Conservation (phyloP, 2,329 filamentous ascomycete genomes). For the Pyricularia sp. region DNA sequence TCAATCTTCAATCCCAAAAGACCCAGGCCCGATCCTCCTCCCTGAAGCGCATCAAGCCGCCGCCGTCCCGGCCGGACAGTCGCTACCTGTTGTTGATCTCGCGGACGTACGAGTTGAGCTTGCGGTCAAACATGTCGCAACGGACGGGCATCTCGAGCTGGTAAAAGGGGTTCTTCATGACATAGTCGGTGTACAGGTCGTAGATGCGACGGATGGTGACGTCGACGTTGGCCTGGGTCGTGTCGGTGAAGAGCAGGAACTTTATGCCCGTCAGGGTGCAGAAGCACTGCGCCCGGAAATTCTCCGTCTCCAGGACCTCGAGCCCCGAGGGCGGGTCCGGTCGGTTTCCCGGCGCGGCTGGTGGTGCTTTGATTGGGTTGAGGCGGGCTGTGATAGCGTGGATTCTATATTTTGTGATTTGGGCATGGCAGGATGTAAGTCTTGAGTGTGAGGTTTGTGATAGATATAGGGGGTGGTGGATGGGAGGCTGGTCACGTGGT, state of each 20-base stretch:
- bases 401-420: slow-evolving; percentile 33
- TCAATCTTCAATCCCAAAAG: background rate
- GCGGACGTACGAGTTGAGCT: slow-evolving; percentile 71
- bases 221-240: slow-evolving; percentile 78
- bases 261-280: slow-evolving; percentile 91
- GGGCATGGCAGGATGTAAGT: slow-evolving; percentile 5
- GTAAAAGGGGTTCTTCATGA: slow-evolving; percentile 99
- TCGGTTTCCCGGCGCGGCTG: slow-evolving; percentile 23
- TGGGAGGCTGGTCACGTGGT: slow-evolving; percentile 19
- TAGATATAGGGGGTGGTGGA: background rate
- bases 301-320: slow-evolving; percentile 86
- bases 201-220: slow-evolving; percentile 77
- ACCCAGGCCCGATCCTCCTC: background rate
- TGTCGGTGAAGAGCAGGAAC: slow-evolving; percentile 91
- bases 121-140: slow-evolving; percentile 90
- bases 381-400: slow-evolving; percentile 60
- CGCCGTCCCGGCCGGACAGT: background rate
- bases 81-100: slow-evolving; percentile 51
- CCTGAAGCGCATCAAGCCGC: background rate
- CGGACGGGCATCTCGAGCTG: slow-evolving; percentile 95
- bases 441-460: slow-evolving; percentile 5
- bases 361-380: slow-evolving; percentile 38
- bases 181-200: slow-evolving; percentile 90
- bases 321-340: slow-evolving; percentile 65
- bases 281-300: slow-evolving; percentile 94